Conservation (phyloP, 2,329 filamentous ascomycete species). For the Madurella mycetomatis region DNA sequence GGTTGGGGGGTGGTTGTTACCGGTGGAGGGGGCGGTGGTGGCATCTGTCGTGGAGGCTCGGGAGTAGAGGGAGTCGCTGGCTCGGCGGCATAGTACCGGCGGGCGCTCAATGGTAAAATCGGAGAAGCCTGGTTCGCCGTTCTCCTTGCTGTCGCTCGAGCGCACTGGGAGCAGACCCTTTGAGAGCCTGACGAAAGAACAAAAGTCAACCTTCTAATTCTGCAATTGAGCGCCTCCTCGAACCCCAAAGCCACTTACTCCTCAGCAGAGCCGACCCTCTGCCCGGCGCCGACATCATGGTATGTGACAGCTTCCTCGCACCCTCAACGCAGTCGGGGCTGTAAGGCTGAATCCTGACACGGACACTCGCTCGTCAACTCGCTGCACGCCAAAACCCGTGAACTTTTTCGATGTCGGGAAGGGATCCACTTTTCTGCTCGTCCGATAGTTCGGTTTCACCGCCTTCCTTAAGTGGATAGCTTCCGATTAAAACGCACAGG, state of each 20-base stretch:
- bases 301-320: constrained; percentile 8
- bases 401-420: constrained; percentile 29
- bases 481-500: background rate
- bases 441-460: constrained; percentile 10
- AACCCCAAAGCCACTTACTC: constrained; percentile 34
- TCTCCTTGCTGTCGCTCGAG: constrained; percentile 6
- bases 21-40: constrained; percentile 22
- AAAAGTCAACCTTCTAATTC: background rate
- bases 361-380: constrained; percentile 3
- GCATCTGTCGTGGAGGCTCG: constrained; percentile 2
- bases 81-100: constrained; percentile 33
- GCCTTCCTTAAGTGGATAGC: constrained; percentile 14
- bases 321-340: constrained; percentile 6
- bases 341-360: background rate
- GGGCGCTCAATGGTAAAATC: constrained; percentile 4
- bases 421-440: constrained; percentile 7
- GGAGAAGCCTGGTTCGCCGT: background rate
- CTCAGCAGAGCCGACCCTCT: constrained; percentile 51
- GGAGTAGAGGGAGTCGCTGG: constrained; percentile 24
- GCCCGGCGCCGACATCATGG: constrained; percentile 52
- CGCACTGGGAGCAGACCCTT: constrained; percentile 35
- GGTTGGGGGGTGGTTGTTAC: constrained; percentile 31
- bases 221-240: background rate
- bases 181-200: constrained; percentile 20
- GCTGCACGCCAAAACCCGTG: constrained; percentile 13